Base-by-base conservation (phyloP, 139 green algal genomes). In the Chloropicon primus region DNA sequence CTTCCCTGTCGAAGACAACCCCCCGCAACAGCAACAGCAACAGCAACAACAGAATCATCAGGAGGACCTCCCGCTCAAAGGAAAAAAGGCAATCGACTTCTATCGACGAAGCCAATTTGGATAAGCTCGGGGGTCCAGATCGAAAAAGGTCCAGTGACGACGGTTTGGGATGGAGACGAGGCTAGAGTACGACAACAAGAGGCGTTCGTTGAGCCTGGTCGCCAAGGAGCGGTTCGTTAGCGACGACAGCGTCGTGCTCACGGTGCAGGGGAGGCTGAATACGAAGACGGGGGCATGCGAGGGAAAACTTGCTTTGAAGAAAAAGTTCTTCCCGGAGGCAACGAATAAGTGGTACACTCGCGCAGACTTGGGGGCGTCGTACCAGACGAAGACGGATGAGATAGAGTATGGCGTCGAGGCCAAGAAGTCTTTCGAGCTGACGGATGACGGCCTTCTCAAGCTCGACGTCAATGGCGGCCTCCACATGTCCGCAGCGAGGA, bases 371-470 rank as follows among this genome's bases (percentile, higher is more conserved):
- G 85, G 85, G 28, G 77, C 85, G 2, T 72, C 21, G 22, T 82
- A 85, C 28, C 78, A 81, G 3, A 84, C 77, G 17, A 74, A 81
- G 2, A 75, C 24, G 1, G 72, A 84, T 21, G 79, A 89, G 25
- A 72, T 89, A 0, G 72, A 23, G 28, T 89, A 89, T 72, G 72
- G 53, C 28, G 75, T 84, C 5, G 25, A 41, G 2, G 84, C 71
- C 1, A 86, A 82, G 72, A 89, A 89, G 81, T 77, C 29, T 21
- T 81, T 86, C 71, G 84, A 89, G 72, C 72, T 89, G 17, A 79
- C 53, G 1, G 72, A 83, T 21, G 78, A 87, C 28, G 85, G 85
- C 22, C 74, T 87, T 27, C 77, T 81, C 23, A 87, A 74, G 3
- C 27, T 89, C 1, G 85, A 87, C 74, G 17, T 89, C 23, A 87